phyloP scores from a whole-genome alignment of 345 rosid genomes.

The Barbarea vulgaris region DNA sequence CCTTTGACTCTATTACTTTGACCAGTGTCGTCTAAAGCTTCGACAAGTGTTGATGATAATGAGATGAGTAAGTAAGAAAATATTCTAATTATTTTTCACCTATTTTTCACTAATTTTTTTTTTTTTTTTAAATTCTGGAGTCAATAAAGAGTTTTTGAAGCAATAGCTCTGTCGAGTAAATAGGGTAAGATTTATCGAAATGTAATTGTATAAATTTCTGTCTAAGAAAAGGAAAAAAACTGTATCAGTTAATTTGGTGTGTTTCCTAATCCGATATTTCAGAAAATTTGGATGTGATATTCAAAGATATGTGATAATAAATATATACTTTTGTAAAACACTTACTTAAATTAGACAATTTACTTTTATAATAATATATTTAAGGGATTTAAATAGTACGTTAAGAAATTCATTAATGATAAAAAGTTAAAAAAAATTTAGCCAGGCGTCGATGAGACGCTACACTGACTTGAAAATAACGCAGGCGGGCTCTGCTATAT shows the following conservation, averaged over 20 bases:
- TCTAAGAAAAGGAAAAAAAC: background rate
- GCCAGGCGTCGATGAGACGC: too few species aligned
- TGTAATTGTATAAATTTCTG: background rate
- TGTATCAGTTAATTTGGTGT: background rate
- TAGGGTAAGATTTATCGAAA: background rate
- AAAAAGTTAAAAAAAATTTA: background rate
- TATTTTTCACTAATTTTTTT: too few species aligned
- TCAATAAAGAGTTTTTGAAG: background rate
- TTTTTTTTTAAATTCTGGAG: background rate
- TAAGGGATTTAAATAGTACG: background rate
- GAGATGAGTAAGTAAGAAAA: background rate
- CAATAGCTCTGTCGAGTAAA: background rate
- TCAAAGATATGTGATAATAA: background rate
- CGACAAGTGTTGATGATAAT: background rate
- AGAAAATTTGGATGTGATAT: background rate
- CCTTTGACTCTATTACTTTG: background rate
- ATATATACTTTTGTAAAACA: background rate
- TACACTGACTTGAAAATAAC: slow-evolving; percentile 10
- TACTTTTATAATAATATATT: background rate
- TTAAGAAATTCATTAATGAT: background rate
- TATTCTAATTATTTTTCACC: background rate
- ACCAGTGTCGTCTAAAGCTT: background rate
- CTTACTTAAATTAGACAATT: background rate
- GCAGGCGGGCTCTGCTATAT: background rate
- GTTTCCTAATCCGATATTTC: background rate